Percentiles rank a stretch among this genome's conserved stretches.
These are phyloP conservation scores for Hygrophila difformis DNA, from an alignment of 257 asterid species.

Conservation along the genomic window DNA sequence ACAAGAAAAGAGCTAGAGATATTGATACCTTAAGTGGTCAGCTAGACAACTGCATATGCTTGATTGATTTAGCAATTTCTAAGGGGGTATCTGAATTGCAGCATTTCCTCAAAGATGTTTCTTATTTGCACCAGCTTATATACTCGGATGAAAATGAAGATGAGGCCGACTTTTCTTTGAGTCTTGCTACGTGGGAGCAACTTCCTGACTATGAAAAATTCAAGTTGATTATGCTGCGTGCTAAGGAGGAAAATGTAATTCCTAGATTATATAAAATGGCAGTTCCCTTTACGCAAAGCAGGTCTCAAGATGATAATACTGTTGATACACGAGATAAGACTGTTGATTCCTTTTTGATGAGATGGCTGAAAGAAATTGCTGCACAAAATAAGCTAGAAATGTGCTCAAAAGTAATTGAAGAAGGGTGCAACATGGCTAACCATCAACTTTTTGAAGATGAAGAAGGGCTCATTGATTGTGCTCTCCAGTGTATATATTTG, in stretches of 20 bases:
- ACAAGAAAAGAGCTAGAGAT: constrained; percentile 83
- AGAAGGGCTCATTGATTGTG: constrained; percentile 63
- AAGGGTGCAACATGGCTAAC: constrained; percentile 47
- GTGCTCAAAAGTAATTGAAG: constrained; percentile 70
- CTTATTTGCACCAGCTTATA: constrained; percentile 69
- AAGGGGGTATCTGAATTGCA: constrained; percentile 74
- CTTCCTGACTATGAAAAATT: constrained; percentile 84
- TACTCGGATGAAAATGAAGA: constrained; percentile 50
- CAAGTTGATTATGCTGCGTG: constrained; percentile 64
- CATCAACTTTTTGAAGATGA: constrained; percentile 52
- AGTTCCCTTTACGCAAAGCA: constrained; percentile 71
- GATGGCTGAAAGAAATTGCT: constrained; percentile 88
- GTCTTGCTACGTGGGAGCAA: constrained; percentile 72
- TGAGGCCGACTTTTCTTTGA: constrained; percentile 45
- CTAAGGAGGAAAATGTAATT: constrained; percentile 53
- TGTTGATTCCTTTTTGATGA: constrained; percentile 61
- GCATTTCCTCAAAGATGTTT: constrained; percentile 62
- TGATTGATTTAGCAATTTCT: constrained; percentile 77
- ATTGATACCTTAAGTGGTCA: constrained; percentile 89
- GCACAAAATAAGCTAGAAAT: constrained; percentile 56
- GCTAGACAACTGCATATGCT: constrained; percentile 72
- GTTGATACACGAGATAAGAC: constrained; percentile 22
- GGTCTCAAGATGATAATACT: constrained; percentile 27
- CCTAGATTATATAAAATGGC: constrained; percentile 60
- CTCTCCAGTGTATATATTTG: constrained; percentile 72